A percentile compares a stretch with the other conserved stretches of the same genome.
These are phyloP conservation scores for Alternaria solani DNA, from an alignment of 2,329 filamentous ascomycete species.

Conservation along the genomic window DNA sequence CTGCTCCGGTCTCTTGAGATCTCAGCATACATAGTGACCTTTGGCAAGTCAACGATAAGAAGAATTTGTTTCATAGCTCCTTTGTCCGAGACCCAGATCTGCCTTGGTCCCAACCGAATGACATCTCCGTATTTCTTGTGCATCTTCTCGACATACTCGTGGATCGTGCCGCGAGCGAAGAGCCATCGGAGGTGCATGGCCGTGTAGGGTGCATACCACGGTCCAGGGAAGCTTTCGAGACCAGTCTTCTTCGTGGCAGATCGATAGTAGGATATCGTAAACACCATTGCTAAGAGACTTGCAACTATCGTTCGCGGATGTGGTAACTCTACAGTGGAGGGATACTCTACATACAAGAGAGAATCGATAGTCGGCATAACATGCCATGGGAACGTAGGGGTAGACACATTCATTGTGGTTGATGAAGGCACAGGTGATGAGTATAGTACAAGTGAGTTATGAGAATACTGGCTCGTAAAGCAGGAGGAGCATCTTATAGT, in stretches of 20 bases:
- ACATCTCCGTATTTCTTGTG: constrained; percentile 4
- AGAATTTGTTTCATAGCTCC: constrained; percentile 7
- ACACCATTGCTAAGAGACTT: neutral
- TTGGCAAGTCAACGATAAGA: constrained; percentile 2
- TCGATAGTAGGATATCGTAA: constrained; percentile 3
- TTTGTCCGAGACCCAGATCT: constrained; percentile 4
- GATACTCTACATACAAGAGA: neutral
- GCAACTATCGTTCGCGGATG: neutral
- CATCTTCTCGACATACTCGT: constrained; percentile 4
- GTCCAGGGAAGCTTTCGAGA: constrained; percentile 3
- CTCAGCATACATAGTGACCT: constrained; percentile 8
- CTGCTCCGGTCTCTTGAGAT: constrained; percentile 5
- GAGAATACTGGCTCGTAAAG: neutral
- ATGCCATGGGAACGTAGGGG: neutral
- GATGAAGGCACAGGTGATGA: neutral
- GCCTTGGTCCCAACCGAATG: constrained; percentile 4
- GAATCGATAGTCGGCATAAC: neutral
- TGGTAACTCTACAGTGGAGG: neutral
- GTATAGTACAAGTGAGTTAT: neutral
- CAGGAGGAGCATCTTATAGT: neutral
- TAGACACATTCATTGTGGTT: neutral
- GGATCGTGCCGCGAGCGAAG: constrained; percentile 5
- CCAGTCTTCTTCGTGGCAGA: constrained; percentile 2
- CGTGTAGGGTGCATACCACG: constrained; percentile 8
- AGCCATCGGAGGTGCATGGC: constrained; percentile 9